Evolutionary conservation across 2,329 filamentous ascomycete genomes (phyloP).

Genomic region (Zopfia rhizophila): DNA sequence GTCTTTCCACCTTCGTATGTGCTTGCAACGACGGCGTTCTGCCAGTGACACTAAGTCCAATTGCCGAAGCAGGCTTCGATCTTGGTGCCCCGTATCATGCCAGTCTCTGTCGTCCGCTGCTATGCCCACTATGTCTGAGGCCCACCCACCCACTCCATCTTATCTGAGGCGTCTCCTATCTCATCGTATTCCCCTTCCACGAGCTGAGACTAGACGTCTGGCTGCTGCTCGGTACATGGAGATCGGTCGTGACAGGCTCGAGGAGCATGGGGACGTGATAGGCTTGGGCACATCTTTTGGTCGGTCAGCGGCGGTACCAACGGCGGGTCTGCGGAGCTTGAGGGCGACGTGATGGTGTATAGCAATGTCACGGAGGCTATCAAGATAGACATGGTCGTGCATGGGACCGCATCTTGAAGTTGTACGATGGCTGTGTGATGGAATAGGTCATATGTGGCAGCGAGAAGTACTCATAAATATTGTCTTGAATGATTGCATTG

Average conservation of each 20-base stretch:
- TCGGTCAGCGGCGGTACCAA: slow-evolving; percentile 5
- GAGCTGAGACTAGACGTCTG: slow-evolving; percentile 1
- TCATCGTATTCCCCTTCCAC: slow-evolving; percentile 2
- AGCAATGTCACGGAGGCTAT: slow-evolving; percentile 16
- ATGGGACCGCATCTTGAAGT: too few species aligned
- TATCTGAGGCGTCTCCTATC: slow-evolving; percentile 7
- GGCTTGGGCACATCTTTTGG: slow-evolving; percentile 4
- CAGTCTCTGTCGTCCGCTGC: too few species aligned
- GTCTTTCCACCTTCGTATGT: too few species aligned
- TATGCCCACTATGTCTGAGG: too few species aligned
- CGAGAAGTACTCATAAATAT: too few species aligned
- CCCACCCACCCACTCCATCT: slow-evolving; percentile 4
- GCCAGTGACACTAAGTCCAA: too few species aligned
- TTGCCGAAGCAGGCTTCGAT: too few species aligned
- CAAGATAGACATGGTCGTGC: slow-evolving; percentile 16
- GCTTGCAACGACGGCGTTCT: too few species aligned
- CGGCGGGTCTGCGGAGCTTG: slow-evolving; percentile 16
- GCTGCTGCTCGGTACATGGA: slow-evolving; percentile 7
- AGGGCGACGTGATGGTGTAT: slow-evolving; percentile 17
- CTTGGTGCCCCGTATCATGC: too few species aligned
- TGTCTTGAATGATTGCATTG: too few species aligned
- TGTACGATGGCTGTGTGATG: slow-evolving; percentile 16
- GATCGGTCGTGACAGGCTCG: slow-evolving; percentile 4
- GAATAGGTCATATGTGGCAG: too few species aligned
- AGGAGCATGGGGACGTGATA: slow-evolving; percentile 7